phyloP scores from a whole-genome alignment of 306 rosid species.

The Potentilla sterilis region DNA sequence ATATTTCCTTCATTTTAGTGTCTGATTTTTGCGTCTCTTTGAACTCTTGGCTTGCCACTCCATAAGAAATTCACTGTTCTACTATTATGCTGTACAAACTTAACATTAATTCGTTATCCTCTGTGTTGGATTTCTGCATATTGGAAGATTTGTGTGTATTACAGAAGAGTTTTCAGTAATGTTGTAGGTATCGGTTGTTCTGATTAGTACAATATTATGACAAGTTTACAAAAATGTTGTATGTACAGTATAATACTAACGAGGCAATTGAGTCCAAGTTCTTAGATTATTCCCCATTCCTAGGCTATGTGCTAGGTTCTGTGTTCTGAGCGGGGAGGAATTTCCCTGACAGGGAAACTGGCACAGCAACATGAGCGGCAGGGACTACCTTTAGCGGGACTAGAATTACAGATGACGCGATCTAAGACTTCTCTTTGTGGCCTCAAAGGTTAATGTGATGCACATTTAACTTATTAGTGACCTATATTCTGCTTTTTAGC shows the following conservation, averaged over 20 bases:
- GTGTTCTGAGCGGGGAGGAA: background rate
- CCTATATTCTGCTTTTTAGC: background rate
- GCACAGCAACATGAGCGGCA: no score
- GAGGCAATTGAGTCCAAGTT: background rate
- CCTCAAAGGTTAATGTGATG: background rate
- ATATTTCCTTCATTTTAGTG: background rate
- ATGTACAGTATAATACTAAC: background rate
- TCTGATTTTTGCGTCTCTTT: background rate
- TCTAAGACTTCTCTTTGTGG: background rate
- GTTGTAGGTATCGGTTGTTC: background rate
- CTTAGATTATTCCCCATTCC: background rate
- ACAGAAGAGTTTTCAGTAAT: background rate
- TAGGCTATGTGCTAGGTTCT: background rate
- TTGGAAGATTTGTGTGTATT: background rate
- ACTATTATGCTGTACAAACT: background rate
- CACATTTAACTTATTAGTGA: background rate
- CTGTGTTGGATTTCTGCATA: background rate
- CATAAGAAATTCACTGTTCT: background rate
- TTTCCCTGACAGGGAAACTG: background rate
- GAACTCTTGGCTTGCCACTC: background rate
- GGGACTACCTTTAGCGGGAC: no score
- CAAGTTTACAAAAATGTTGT: background rate
- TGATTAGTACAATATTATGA: background rate
- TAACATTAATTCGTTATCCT: background rate
- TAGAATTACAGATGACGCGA: background rate